Evolutionary conservation across 2,329 filamentous ascomycete species (phyloP).

Genomic region (Thelonectria discophora): DNA sequence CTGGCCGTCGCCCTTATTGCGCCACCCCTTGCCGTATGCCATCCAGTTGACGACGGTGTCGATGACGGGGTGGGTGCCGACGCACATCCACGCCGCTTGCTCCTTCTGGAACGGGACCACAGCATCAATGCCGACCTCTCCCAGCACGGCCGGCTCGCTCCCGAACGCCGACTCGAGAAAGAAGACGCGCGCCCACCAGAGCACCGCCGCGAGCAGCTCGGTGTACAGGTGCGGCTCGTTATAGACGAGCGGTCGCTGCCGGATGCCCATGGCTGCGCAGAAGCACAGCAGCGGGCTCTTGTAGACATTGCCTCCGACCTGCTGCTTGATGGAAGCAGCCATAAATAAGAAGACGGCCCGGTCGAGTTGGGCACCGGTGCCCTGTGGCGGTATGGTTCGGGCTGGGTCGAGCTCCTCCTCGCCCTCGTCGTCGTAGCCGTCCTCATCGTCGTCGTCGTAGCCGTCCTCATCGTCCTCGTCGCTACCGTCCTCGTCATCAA

Average conservation of each 20-base stretch:
- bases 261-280: slow-evolving; percentile 18
- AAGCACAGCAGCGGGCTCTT: slow-evolving; percentile 27
- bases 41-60: slow-evolving; percentile 26
- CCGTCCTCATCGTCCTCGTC: too few relatives aligned
- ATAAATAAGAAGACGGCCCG: slow-evolving; percentile 22
- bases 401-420: neutral
- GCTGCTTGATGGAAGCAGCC: slow-evolving; percentile 19
- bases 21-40: slow-evolving; percentile 21
- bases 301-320: slow-evolving; percentile 24
- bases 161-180: slow-evolving; percentile 22
- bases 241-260: slow-evolving; percentile 11
- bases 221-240: slow-evolving; percentile 17
- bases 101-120: slow-evolving; percentile 8
- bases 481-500: too few relatives aligned
- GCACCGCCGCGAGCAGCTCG: slow-evolving; percentile 12
- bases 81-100: slow-evolving; percentile 17
- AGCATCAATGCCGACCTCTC: slow-evolving; percentile 12
- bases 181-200: slow-evolving; percentile 22
- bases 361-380: slow-evolving; percentile 16
- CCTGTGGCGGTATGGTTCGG: neutral
- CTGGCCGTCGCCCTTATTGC: slow-evolving; percentile 17
- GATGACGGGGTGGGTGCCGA: slow-evolving; percentile 17
- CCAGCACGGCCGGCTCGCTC: slow-evolving; percentile 1
- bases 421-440: neutral
- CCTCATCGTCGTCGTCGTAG: neutral